A percentile compares a stretch with the other conserved stretches of the same genome.
Conservation (phyloP, 2,329 filamentous ascomycete species). For the Aureobasidium sp. region DNA sequence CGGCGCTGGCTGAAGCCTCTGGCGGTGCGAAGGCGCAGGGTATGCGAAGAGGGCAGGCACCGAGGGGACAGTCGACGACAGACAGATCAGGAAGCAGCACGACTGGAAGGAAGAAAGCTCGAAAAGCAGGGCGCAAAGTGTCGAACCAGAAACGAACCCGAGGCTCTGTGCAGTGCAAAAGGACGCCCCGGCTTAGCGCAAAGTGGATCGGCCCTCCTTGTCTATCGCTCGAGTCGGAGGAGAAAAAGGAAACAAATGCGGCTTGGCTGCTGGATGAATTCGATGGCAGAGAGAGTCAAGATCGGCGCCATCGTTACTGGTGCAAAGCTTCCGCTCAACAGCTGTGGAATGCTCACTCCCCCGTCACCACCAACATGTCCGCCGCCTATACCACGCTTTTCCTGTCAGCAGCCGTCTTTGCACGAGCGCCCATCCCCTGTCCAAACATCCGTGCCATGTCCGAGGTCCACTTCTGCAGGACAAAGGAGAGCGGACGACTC, state of each 20-base stretch:
- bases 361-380: background rate
- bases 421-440: background rate
- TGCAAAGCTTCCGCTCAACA: background rate
- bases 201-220: conserved; percentile 6
- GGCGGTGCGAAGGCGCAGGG: background rate
- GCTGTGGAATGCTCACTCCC: conserved; percentile 13
- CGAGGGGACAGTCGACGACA: background rate
- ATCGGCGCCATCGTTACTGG: background rate
- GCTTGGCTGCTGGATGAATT: background rate
- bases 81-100: background rate
- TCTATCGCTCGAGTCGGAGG: background rate
- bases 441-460: background rate
- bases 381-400: conserved; percentile 15
- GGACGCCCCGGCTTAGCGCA: conserved; percentile 1
- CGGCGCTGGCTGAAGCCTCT: background rate
- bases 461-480: background rate
- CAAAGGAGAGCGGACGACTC: background rate
- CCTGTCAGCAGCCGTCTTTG: background rate
- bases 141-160: background rate
- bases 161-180: conserved; percentile 8
- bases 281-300: conserved; percentile 7
- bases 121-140: conserved; percentile 5
- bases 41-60: background rate
- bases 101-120: background rate
- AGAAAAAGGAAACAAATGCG: conserved; percentile 3